Percentiles rank a stretch among this genome's conserved stretches.
phyloP scores from a whole-genome alignment of 345 rosid genomes.

The Aurinia saxatilis region DNA sequence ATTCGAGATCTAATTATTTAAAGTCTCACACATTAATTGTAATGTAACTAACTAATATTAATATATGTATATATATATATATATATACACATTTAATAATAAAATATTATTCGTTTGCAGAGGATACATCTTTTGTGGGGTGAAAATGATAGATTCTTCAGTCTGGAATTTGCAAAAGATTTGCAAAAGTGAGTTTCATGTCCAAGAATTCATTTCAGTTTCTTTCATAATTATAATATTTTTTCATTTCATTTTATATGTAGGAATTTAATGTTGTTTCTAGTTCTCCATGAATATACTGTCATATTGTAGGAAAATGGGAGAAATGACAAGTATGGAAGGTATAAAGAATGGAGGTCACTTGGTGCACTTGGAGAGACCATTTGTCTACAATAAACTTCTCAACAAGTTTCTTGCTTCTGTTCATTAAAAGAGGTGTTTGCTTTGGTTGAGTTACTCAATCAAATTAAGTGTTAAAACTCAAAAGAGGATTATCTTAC shows the following conservation, averaged over 20 bases:
- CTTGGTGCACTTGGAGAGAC: constrained; percentile 66
- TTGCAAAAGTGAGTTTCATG: constrained; percentile 59
- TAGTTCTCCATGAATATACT: background rate
- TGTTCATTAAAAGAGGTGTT: constrained; percentile 4
- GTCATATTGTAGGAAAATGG: constrained; percentile 45
- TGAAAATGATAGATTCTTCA: constrained; percentile 56
- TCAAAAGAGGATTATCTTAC: no score
- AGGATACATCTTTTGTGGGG: constrained; percentile 78
- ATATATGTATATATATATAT: no score
- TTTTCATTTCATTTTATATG: background rate
- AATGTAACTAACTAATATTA: no score
- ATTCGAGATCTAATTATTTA: no score
- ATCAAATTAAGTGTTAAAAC: no score
- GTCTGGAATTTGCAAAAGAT: constrained; percentile 49
- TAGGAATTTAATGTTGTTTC: background rate
- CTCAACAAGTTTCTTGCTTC: constrained; percentile 60
- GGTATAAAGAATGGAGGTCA: constrained; percentile 67
- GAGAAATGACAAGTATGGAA: constrained; percentile 48
- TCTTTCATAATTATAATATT: background rate
- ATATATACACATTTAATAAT: no score
- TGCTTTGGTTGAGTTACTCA: background rate
- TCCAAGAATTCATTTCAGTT: background rate
- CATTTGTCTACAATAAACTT: constrained; percentile 51
- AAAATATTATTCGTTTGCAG: constrained; percentile 29
- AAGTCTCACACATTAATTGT: no score